phyloP scores from a whole-genome alignment of 148 eudicot species.

The Vaccinium myrtillus region DNA sequence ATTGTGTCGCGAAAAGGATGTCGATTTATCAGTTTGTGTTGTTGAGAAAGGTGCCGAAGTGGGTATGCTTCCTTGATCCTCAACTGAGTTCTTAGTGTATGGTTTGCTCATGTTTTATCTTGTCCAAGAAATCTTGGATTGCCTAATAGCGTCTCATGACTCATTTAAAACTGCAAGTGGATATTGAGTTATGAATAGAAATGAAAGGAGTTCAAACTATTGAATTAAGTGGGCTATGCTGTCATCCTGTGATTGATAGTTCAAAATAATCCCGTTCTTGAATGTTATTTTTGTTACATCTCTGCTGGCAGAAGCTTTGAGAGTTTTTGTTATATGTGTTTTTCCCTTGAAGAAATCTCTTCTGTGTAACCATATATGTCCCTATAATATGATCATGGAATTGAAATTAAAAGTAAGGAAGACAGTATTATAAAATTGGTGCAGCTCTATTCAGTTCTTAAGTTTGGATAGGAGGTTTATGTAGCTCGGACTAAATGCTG shows the following conservation, averaged over 20 bases:
- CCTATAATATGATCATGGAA: background rate
- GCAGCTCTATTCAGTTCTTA: background rate
- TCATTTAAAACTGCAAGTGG: background rate
- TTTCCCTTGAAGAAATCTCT: background rate
- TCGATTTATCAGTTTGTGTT: conserved; percentile 84
- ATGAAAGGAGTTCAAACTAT: background rate
- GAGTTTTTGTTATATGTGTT: background rate
- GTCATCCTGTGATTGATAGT: background rate
- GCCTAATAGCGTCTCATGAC: background rate
- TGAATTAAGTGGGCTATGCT: background rate
- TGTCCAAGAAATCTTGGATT: background rate
- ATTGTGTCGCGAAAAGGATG: conserved; percentile 56
- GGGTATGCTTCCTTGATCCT: conserved; percentile 44
- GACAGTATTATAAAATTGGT: background rate
- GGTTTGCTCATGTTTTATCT: background rate
- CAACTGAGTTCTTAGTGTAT: background rate
- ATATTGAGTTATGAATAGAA: background rate
- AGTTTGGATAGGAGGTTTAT: background rate
- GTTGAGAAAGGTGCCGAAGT: conserved; percentile 94
- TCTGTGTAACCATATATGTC: background rate
- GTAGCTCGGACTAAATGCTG: background rate
- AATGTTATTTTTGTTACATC: background rate
- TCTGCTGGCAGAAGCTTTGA: background rate
- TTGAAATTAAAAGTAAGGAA: background rate
- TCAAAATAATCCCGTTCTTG: background rate